Base-by-base conservation (phyloP, 352 stramenopile species). In the Thalassiosira hispida region DNA sequence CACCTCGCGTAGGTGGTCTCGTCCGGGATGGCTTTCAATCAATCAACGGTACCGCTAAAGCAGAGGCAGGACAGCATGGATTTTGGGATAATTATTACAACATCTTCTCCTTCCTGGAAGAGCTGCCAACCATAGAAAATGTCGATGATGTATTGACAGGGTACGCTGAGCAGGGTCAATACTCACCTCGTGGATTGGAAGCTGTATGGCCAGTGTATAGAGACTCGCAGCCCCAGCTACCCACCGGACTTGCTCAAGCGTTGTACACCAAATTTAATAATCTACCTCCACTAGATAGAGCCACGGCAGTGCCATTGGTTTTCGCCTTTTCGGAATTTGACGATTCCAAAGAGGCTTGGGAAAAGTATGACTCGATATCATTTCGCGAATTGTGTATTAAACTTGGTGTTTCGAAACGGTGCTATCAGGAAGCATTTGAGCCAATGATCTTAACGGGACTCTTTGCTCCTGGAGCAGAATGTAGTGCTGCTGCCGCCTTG, bases 341-440 rank as follows among this genome's bases (percentile, higher is more conserved):
- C 60, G 78, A 89, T 42, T 88, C 81, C 0, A 7, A 29, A 0
- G 64, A 81, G 33, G 75, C 84, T 0, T 92, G 86, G 86, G 31
- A 79, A 49, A 81, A 82, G 47, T 94, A 92, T 65, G 88, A 94
- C 62, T 49, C 69, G 16, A 61, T 91, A n/a, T 91, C 85, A 20
- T 94, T 94, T 84, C 81, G 86, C 12, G 87, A 92, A 61, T 71
- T 92, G 14, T 92, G 87, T 67, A 55, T 85, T 2, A 75, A 77
- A 53, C 62, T 93, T 22, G 89, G 89, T 9, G 86, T 92, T 8
- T 85, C 73, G 4, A 72, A 70, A 25, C 29, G 77, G 33, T 90
- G 88, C 49, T 94, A 94, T 60, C 47, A 83, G 11, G 89, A 94
- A 62, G 85, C 86, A 0, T 93, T 94, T 77, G 89, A 94, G 76